These are phyloP conservation scores for Leucoagaricus sp. DNA, from an alignment of 1,284 basidiomycete species.

Conservation along the genomic window DNA sequence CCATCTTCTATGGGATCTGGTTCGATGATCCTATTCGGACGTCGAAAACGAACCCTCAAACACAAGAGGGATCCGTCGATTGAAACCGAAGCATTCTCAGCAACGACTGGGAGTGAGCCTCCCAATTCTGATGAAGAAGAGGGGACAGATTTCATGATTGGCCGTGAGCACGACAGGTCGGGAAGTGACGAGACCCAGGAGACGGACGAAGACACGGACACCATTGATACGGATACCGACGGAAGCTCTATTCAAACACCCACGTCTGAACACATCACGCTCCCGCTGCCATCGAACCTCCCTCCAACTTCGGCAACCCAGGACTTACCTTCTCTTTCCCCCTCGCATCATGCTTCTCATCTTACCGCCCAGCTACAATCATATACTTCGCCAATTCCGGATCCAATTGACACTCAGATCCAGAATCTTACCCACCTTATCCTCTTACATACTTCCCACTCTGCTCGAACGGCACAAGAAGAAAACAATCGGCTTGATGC, in stretches of 20 bases:
- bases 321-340: neutral
- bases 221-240: constrained; percentile 13
- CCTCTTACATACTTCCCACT: constrained; percentile 11
- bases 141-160: neutral
- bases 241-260: constrained; percentile 13
- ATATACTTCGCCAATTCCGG: neutral
- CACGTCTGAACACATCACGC: constrained; percentile 7
- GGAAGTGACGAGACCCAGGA: constrained; percentile 7
- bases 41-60: neutral
- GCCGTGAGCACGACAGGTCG: neutral
- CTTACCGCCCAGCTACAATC: neutral
- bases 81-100: constrained; percentile 9
- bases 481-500: constrained; percentile 12
- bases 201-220: constrained; percentile 7
- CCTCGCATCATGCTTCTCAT: neutral
- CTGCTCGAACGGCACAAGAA: constrained; percentile 10
- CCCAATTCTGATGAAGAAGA: constrained; percentile 14
- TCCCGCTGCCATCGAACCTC: neutral
- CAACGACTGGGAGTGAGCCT: constrained; percentile 11
- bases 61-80: neutral
- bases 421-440: constrained; percentile 13
- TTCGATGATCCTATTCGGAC: constrained; percentile 2
- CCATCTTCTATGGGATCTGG: neutral
- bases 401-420: constrained; percentile 6
- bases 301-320: neutral